A percentile compares a stretch with the other conserved stretches of the same genome.
Evolutionary conservation across 306 rosid species (phyloP).

Genomic region (Quercus rubra): DNA sequence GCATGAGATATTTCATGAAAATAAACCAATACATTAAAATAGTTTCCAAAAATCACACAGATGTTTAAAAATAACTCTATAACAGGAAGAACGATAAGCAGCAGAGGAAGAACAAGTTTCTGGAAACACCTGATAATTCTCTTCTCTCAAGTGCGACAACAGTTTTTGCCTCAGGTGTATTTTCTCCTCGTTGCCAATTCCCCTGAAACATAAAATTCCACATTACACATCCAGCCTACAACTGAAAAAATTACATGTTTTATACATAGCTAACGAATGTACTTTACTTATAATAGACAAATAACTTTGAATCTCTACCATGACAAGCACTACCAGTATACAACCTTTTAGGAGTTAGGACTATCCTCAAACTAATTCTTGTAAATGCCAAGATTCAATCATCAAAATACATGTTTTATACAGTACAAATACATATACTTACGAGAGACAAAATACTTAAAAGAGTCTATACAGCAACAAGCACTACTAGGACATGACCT

Average conservation of each 20-base stretch:
- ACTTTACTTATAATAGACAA: background rate
- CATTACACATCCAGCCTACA: slow-evolving; percentile 7
- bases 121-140: slow-evolving; percentile 64
- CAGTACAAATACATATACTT: too few species aligned
- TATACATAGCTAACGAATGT: background rate
- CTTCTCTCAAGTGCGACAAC: slow-evolving; percentile 80
- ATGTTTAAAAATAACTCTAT: background rate
- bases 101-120: background rate
- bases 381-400: too few species aligned
- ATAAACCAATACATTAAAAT: too few species aligned
- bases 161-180: slow-evolving; percentile 72
- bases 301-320: background rate
- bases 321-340: background rate
- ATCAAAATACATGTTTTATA: too few species aligned
- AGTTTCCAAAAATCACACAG: background rate
- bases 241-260: background rate
- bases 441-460: too few species aligned
- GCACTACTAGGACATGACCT: too few species aligned
- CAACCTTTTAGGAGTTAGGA: too few species aligned
- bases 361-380: too few species aligned
- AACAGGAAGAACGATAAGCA: background rate
- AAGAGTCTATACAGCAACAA: too few species aligned
- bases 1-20: background rate
- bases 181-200: slow-evolving; percentile 86
- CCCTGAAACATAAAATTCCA: slow-evolving; percentile 47